Evolutionary conservation across 2,329 filamentous ascomycete species (phyloP).

Genomic region (Blastomyces emzantsi): DNA sequence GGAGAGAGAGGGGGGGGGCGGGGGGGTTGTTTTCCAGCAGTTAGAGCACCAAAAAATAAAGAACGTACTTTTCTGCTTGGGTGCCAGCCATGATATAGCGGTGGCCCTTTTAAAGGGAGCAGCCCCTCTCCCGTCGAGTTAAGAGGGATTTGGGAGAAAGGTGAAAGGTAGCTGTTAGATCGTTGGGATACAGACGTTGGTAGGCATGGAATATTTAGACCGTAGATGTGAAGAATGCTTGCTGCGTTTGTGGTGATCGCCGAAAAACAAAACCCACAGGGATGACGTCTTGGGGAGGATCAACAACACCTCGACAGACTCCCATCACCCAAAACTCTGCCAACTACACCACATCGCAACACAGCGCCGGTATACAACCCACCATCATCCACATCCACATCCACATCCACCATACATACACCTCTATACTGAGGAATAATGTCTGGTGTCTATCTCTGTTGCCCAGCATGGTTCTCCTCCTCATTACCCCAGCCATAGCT

Average conservation of each 20-base stretch:
- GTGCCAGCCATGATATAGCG: constrained; percentile 9
- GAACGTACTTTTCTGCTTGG: constrained; percentile 12
- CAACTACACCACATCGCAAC: not conserved
- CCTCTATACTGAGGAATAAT: not conserved
- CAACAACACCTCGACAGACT: too few relatives aligned
- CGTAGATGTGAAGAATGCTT: not conserved
- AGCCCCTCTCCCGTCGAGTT: constrained; percentile 1
- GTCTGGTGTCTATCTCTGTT: not conserved
- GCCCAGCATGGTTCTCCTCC: constrained; percentile 35
- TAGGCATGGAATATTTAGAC: not conserved
- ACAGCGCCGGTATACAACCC: not conserved
- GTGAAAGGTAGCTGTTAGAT: not conserved
- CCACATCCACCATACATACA: not conserved
- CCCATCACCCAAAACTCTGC: not conserved
- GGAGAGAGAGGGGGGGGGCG: not conserved
- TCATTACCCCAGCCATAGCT: constrained; percentile 33
- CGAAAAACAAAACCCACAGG: too few relatives aligned
- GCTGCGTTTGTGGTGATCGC: too few relatives aligned
- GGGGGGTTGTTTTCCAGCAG: not conserved
- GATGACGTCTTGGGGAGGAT: constrained; percentile 1
- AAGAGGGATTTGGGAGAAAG: not conserved
- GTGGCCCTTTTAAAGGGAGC: not conserved
- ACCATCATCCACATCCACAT: not conserved
- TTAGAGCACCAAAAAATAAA: not conserved
- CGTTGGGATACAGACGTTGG: not conserved